Percentiles rank a stretch among this genome's conserved stretches.
These are phyloP conservation scores for Oehlia diaphana DNA, from an alignment of 192 early-diverging fungal species.

Conservation along the genomic window DNA sequence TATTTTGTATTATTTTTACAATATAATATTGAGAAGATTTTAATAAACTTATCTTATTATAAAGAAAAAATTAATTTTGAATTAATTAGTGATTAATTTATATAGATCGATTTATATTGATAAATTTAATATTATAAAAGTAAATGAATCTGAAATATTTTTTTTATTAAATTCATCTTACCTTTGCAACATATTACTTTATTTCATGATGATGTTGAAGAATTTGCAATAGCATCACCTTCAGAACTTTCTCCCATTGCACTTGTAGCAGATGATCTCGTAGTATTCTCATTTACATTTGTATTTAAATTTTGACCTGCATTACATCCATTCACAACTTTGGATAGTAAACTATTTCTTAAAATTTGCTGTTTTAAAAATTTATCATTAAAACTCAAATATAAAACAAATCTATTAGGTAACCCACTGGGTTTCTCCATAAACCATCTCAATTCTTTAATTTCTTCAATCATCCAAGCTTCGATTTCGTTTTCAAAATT, in stretches of 20 bases:
- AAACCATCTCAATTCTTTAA: background rate
- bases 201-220: too few relatives aligned
- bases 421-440: conserved; percentile 5
- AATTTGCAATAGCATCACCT: background rate
- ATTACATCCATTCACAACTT: background rate
- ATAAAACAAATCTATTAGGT: conserved; percentile 19
- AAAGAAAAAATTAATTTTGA: too few relatives aligned
- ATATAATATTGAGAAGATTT: background rate
- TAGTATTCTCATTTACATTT: background rate
- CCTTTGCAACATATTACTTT: too few relatives aligned
- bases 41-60: too few relatives aligned
- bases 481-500: conserved; percentile 14
- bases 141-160: too few relatives aligned
- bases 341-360: conserved; percentile 5
- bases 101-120: too few relatives aligned
- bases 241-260: too few relatives aligned
- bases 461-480: background rate
- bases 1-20: background rate
- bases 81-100: too few relatives aligned
- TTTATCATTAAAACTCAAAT: conserved; percentile 21
- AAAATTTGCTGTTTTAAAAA: conserved; percentile 27
- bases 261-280: too few relatives aligned
- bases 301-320: background rate
- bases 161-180: too few relatives aligned
- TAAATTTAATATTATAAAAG: too few relatives aligned